A percentile compares a stretch with the other conserved stretches of the same genome.
Evolutionary conservation across 345 rosid species (phyloP).

Genomic region (Mercurialis annua): DNA sequence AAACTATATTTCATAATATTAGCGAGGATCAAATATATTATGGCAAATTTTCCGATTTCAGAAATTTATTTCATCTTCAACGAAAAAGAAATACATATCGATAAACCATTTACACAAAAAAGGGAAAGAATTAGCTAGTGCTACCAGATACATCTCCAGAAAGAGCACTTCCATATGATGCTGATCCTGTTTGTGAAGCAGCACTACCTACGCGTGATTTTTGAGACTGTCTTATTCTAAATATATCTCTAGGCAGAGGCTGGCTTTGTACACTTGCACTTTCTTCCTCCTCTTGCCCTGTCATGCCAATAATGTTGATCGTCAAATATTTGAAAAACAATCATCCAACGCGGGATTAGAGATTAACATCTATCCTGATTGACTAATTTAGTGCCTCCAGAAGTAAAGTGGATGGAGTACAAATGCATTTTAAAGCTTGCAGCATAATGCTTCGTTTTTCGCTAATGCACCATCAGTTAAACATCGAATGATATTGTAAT

Average conservation of each 20-base stretch:
- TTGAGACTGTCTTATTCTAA: conserved; percentile 72
- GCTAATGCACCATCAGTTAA: neutral
- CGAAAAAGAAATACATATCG: too few species aligned
- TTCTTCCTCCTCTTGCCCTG: conserved; percentile 80
- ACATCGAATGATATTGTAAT: neutral
- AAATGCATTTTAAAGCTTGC: neutral
- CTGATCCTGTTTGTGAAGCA: conserved; percentile 81
- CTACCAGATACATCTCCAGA: conserved; percentile 88
- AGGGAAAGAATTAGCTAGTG: conserved; percentile 43
- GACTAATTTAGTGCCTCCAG: too few species aligned
- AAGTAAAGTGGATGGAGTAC: neutral
- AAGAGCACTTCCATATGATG: conserved; percentile 77
- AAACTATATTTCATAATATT: too few species aligned
- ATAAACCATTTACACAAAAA: neutral
- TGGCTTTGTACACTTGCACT: conserved; percentile 67
- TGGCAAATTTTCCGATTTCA: too few species aligned
- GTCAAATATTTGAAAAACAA: neutral
- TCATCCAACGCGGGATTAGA: neutral
- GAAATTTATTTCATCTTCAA: too few species aligned
- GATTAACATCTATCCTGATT: neutral
- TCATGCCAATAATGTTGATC: conserved; percentile 2
- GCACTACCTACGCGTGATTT: conserved; percentile 56
- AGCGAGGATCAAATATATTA: too few species aligned
- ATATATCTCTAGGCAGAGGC: conserved; percentile 69
- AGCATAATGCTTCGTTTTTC: neutral